Conservation (phyloP, 2,329 filamentous ascomycete species). For the Cryphonectria carpinicola region DNA sequence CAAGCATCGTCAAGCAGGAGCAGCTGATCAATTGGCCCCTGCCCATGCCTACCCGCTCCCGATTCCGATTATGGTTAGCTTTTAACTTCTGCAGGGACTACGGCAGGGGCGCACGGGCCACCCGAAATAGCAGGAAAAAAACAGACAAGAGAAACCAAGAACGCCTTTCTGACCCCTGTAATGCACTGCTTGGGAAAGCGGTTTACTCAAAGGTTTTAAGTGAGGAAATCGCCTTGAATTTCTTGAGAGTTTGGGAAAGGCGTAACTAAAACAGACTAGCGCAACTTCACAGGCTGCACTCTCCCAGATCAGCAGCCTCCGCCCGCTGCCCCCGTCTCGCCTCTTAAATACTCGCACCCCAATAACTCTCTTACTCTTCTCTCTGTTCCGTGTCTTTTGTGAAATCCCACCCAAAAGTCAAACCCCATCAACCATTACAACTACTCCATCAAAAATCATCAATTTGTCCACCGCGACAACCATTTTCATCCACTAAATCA, state of each 20-base stretch:
- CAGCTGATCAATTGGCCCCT: neutral
- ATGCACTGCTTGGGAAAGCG: slow-evolving; percentile 6
- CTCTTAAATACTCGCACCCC: slow-evolving; percentile 25
- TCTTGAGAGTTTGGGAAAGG: slow-evolving; percentile 20
- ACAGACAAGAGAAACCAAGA: neutral
- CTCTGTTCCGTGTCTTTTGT: slow-evolving; percentile 4
- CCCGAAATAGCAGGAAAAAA: neutral
- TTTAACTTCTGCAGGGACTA: neutral
- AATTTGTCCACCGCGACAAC: slow-evolving; percentile 39
- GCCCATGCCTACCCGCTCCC: neutral
- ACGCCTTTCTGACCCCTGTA: slow-evolving; percentile 11
- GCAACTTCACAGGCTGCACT: slow-evolving; percentile 16
- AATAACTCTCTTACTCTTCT: slow-evolving; percentile 16
- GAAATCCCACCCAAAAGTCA: slow-evolving; percentile 29
- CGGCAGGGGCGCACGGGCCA: slow-evolving; percentile 4
- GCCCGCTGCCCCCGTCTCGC: neutral
- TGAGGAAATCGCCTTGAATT: slow-evolving; percentile 12
- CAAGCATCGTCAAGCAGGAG: neutral
- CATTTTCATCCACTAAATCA: slow-evolving; percentile 35
- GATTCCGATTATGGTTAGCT: neutral
- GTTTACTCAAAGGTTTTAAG: neutral
- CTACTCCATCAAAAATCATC: slow-evolving; percentile 36
- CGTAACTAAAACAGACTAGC: slow-evolving; percentile 31
- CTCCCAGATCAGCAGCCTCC: slow-evolving; percentile 21
- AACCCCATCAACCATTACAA: slow-evolving; percentile 39